phyloP scores from a whole-genome alignment of 176 grass and related monocot species.

The Dactylis glomerata region DNA sequence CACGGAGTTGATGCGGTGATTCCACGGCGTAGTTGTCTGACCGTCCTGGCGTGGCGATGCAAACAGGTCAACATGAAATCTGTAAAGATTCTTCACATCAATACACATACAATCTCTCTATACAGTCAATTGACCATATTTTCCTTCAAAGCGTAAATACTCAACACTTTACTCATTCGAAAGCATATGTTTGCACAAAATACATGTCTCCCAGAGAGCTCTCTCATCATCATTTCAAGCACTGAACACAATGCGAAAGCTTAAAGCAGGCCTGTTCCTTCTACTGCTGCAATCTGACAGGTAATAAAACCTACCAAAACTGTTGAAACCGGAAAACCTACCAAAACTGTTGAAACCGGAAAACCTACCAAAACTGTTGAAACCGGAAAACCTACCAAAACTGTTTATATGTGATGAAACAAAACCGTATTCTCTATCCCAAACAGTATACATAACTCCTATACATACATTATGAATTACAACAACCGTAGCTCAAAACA shows the following conservation, averaged over 20 bases:
- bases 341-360: too few relatives aligned
- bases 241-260: background rate
- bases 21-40: background rate
- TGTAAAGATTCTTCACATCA: background rate
- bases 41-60: background rate
- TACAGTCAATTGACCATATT: background rate
- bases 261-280: background rate
- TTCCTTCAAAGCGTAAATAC: background rate
- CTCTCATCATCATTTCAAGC: background rate
- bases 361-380: too few relatives aligned
- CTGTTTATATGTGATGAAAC: background rate
- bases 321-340: too few relatives aligned
- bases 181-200: too few relatives aligned
- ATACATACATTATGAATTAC: constrained; percentile 6
- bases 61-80: background rate
- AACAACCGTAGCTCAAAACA: constrained; percentile 4
- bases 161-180: background rate
- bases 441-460: background rate
- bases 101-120: background rate
- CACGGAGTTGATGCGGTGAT: too few relatives aligned
- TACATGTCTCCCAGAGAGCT: too few relatives aligned
- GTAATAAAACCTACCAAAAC: too few relatives aligned
- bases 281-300: too few relatives aligned
- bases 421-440: background rate
- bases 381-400: background rate